phyloP scores from a whole-genome alignment of 768 basidiomycete genomes.

The Udeniomyces megalosporus region DNA sequence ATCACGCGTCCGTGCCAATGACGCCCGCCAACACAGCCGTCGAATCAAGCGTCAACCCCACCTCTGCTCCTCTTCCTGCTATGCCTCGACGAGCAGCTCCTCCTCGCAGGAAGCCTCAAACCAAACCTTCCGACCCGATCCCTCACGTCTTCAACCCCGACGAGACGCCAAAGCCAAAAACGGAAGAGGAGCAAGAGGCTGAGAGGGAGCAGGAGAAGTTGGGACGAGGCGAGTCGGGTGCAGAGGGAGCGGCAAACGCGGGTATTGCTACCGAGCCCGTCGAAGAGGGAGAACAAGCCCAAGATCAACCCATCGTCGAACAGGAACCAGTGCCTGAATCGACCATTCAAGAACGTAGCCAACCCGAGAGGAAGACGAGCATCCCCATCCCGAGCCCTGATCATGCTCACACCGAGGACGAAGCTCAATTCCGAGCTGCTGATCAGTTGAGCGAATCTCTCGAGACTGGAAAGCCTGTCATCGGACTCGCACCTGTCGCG shows the following conservation, averaged over 20 bases:
- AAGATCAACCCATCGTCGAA: not conserved
- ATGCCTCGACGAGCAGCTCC: conserved; percentile 20
- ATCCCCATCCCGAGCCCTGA: conserved; percentile 13
- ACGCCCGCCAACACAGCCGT: not conserved
- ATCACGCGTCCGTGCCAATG: not conserved
- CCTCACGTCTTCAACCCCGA: conserved; percentile 15
- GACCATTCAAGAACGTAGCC: not conserved
- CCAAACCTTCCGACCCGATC: not conserved
- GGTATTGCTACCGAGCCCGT: conserved; percentile 27
- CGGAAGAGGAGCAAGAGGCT: conserved; percentile 19
- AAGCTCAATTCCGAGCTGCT: not conserved
- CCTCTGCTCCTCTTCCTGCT: conserved; percentile 15
- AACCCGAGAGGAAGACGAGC: not conserved
- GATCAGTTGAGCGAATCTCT: no score
- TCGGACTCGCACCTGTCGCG: not conserved
- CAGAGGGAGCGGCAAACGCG: conserved; percentile 25
- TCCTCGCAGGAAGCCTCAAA: conserved; percentile 14
- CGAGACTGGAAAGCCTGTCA: not conserved
- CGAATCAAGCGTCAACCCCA: not conserved
- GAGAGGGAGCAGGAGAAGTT: conserved; percentile 21
- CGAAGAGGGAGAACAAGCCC: not conserved
- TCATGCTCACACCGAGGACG: conserved; percentile 3
- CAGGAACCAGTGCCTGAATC: not conserved
- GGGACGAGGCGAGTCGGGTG: conserved; percentile 21
- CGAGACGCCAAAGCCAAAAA: conserved; percentile 24